phyloP scores from a whole-genome alignment of 2,329 filamentous ascomycete species.

The Dryadomyces quercivorus region DNA sequence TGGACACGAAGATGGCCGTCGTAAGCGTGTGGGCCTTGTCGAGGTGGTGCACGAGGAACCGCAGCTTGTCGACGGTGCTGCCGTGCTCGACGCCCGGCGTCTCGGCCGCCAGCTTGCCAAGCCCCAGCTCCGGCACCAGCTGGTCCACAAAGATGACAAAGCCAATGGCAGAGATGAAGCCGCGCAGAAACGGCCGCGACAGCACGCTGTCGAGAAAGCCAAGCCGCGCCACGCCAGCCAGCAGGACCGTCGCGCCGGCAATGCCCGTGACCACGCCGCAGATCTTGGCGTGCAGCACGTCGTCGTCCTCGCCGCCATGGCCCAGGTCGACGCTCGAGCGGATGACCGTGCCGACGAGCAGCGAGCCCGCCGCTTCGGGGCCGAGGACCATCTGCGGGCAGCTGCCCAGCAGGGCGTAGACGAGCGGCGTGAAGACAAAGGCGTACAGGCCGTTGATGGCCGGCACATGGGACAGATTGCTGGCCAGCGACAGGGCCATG shows the following conservation, averaged over 20 bases:
- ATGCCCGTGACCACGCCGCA: constrained; percentile 82
- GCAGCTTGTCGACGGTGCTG: constrained; percentile 74
- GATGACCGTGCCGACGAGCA: constrained; percentile 80
- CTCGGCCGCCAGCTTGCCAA: constrained; percentile 53
- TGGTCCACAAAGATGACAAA: constrained; percentile 95
- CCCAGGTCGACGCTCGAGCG: constrained; percentile 63
- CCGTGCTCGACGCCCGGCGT: constrained; percentile 59
- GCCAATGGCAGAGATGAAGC: constrained; percentile 95
- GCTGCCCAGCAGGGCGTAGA: constrained; percentile 85
- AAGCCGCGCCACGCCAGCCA: constrained; percentile 71
- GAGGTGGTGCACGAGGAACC: constrained; percentile 62
- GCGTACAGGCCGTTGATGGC: constrained; percentile 90
- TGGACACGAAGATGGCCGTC: constrained; percentile 60
- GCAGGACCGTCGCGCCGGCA: constrained; percentile 77
- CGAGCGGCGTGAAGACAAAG: constrained; percentile 82
- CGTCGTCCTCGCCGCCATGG: constrained; percentile 50
- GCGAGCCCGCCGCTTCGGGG: constrained; percentile 84
- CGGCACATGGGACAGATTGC: constrained; percentile 84
- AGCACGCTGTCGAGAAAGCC: constrained; percentile 93
- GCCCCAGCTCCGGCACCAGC: constrained; percentile 77
- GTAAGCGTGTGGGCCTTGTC: constrained; percentile 62
- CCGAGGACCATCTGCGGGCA: constrained; percentile 90
- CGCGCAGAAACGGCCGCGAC: constrained; percentile 80
- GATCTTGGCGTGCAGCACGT: constrained; percentile 61
- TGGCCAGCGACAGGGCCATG: constrained; percentile 86